These are phyloP conservation scores for Trichoderma gracile DNA, from an alignment of 2,329 filamentous ascomycete species.

Conservation along the genomic window DNA sequence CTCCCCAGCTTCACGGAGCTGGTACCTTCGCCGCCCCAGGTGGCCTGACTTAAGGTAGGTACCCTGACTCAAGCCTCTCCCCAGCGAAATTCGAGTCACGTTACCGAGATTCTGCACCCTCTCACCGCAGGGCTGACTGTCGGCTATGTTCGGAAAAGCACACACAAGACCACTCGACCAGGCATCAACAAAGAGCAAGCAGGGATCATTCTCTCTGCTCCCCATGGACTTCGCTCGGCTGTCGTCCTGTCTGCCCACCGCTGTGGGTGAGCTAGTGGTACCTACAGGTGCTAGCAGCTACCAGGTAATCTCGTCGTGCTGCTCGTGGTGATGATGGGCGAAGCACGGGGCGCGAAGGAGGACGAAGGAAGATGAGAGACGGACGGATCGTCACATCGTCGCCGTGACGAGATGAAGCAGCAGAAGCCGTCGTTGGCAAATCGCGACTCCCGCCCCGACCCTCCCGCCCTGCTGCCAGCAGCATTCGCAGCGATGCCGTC, in stretches of 20 bases:
- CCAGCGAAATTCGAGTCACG: background rate
- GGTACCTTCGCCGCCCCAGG: constrained; percentile 1
- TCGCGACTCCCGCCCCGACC: background rate
- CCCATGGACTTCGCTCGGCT: constrained; percentile 14
- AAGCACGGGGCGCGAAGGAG: background rate
- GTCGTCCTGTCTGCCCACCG: background rate
- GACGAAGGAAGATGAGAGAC: background rate
- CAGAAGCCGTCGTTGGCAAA: background rate
- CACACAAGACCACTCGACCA: background rate
- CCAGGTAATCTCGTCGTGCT: background rate
- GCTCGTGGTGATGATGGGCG: constrained; percentile 1
- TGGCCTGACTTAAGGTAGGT: constrained; percentile 9
- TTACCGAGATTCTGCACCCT: constrained; percentile 6
- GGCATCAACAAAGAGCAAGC: background rate
- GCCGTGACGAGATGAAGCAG: background rate
- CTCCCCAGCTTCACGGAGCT: background rate
- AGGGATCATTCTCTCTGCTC: background rate
- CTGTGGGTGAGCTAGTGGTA: background rate
- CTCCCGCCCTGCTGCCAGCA: background rate
- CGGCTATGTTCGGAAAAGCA: constrained; percentile 9
- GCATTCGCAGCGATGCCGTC: background rate
- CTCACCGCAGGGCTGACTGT: constrained; percentile 14
- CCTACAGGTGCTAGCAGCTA: too few species aligned
- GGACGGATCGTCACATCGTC: constrained; percentile 7
- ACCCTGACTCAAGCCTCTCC: background rate